These are phyloP conservation scores for Gynandropsis gynandra DNA, from an alignment of 345 rosid species.

Conservation along the genomic window DNA sequence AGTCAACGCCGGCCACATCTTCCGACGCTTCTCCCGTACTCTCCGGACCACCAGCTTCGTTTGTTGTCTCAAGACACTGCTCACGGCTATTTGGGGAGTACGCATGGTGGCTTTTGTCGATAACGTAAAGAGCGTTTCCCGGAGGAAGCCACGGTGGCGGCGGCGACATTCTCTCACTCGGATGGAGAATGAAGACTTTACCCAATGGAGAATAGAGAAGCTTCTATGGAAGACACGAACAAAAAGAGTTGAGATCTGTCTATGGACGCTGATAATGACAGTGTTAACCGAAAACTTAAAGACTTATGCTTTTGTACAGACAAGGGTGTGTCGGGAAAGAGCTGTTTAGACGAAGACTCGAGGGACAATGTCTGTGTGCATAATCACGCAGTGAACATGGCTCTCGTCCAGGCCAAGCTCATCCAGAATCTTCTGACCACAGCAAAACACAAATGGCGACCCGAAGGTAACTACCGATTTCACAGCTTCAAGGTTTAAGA, in stretches of 20 bases:
- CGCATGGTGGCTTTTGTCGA: conserved; percentile 35
- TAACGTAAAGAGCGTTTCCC: conserved; percentile 57
- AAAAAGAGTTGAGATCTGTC: background rate
- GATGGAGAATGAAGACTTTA: conserved; percentile 75
- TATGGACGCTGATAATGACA: no score
- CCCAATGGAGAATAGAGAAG: conserved; percentile 73
- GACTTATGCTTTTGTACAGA: conserved; percentile 58
- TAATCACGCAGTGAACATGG: conserved; percentile 60
- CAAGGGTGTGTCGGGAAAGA: conserved; percentile 76
- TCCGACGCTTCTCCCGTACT: conserved; percentile 31
- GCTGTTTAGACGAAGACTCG: conserved; percentile 74
- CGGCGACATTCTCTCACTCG: conserved; percentile 71
- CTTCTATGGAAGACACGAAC: conserved; percentile 39
- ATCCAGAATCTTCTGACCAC: conserved; percentile 59
- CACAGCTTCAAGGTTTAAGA: conserved; percentile 48
- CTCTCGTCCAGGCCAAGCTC: conserved; percentile 68
- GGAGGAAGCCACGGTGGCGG: conserved; percentile 70
- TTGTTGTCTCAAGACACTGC: conserved; percentile 55
- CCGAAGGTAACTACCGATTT: conserved; percentile 74
- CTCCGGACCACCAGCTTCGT: conserved; percentile 29
- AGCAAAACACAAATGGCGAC: conserved; percentile 82
- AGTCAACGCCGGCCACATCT: conserved; percentile 61
- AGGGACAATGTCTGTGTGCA: conserved; percentile 95
- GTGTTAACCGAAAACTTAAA: background rate
- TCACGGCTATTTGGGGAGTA: conserved; percentile 48